phyloP scores from a whole-genome alignment of 2,329 filamentous ascomycete genomes.

The Emmonsiellopsis sp. region DNA sequence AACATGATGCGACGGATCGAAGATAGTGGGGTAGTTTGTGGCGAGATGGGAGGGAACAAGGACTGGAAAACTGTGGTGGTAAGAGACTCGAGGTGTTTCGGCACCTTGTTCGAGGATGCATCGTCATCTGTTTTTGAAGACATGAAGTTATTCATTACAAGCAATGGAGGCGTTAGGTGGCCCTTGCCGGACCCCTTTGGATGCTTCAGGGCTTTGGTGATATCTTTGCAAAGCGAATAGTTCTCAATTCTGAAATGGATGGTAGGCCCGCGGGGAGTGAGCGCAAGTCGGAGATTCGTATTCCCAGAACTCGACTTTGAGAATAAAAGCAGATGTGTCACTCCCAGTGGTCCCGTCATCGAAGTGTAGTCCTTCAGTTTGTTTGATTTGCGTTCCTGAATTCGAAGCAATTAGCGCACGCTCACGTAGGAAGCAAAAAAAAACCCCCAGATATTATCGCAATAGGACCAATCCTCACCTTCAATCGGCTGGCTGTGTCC shows the following conservation, averaged over 20 bases:
- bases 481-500: conserved; percentile 78
- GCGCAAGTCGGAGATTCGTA: conserved; percentile 79
- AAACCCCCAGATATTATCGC: not conserved
- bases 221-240: conserved; percentile 88
- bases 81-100: conserved; percentile 86
- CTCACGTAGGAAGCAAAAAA: conserved; percentile 5
- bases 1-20: conserved; percentile 89
- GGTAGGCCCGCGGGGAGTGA: conserved; percentile 84
- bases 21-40: conserved; percentile 76
- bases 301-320: conserved; percentile 84
- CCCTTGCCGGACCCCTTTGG: conserved; percentile 77
- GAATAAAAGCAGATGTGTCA: conserved; percentile 87
- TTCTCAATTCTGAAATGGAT: conserved; percentile 90
- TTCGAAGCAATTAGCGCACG: not conserved
- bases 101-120: conserved; percentile 57
- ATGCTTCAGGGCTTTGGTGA: conserved; percentile 72
- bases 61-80: conserved; percentile 93
- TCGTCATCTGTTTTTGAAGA: conserved; percentile 50
- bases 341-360: conserved; percentile 90
- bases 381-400: conserved; percentile 71
- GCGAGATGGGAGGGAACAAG: conserved; percentile 90
- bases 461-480: conserved; percentile 35
- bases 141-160: conserved; percentile 98
- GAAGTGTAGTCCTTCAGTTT: conserved; percentile 83
- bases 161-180: conserved; percentile 72